Evolutionary conservation across 2,329 filamentous ascomycete species (phyloP), one percentile per base, ranked within the genome.

Genomic region (Calycina marina): DNA sequence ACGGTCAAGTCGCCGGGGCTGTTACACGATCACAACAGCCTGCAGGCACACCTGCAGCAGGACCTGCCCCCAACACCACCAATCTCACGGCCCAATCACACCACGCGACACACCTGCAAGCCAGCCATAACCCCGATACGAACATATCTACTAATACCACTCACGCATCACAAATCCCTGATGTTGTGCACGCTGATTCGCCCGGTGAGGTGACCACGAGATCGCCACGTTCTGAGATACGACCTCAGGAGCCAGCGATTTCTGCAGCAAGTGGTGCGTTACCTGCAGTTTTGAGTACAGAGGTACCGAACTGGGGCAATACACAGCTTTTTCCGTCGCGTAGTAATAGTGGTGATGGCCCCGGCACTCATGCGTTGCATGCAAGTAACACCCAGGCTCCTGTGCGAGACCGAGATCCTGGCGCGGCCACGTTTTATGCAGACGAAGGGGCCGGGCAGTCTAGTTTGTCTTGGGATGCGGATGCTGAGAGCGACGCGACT

Each of bases 11-110:
- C 20, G 35, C 32, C 35, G 38, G 38, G 39, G 14, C 40, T 28
- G 39, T 18, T 18, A 39, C 26, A 30, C 30, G 32, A 6, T 26
- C 40, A 31, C 38, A 37, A 36, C 34, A 40, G 41, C 35, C 40
- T 41, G 37, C 35, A 40, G 34, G 28, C 31, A 26, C 32, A 38
- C 39, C 31, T 40, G 38, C 36, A 35, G 25, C 35, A 35, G 40
- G 33, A 38, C 36, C 35, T 12, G 43, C 41, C 31, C 38, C 47
- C 38, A 45, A 46, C 42, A 32, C 43, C 37, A 46, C 46, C 36
- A 43, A 36, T 16, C 25, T 14, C 8, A n/a, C n/a, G n/a, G n/a
- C n/a, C n/a, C n/a, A n/a, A n/a, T n/a, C n/a, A n/a, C n/a, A n/a
- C n/a, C n/a, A n/a, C n/a, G n/a, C n/a, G n/a, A n/a, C n/a, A n/a